These are phyloP conservation scores for Golubevia pallescens DNA, from an alignment of 1,284 basidiomycete species.

Conservation along the genomic window DNA sequence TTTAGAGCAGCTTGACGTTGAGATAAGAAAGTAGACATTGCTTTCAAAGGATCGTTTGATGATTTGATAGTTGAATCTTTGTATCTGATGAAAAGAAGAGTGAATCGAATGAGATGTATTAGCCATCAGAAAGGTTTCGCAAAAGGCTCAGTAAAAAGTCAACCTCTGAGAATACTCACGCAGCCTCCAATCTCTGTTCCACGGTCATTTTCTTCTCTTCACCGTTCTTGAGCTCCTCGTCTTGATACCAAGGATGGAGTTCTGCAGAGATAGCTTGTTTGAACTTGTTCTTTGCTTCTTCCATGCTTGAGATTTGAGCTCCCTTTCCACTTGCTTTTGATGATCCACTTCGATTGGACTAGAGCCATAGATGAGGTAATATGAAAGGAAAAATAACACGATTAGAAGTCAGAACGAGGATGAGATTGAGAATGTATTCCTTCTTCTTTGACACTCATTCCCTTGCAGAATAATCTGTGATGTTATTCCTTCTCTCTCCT, in stretches of 20 bases:
- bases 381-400: too few relatives aligned
- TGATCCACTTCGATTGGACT: too few relatives aligned
- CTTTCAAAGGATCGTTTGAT: conserved; percentile 40
- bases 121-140: too few relatives aligned
- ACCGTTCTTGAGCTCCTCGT: conserved; percentile 25
- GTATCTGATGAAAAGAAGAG: conserved; percentile 4
- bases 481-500: too few relatives aligned
- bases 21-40: conserved; percentile 25
- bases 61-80: conserved; percentile 31
- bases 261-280: conserved; percentile 11
- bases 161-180: conserved; percentile 11
- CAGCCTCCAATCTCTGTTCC: conserved; percentile 35
- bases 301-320: too few relatives aligned
- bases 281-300: neutral
- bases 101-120: neutral
- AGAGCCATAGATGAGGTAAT: too few relatives aligned
- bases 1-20: conserved; percentile 19
- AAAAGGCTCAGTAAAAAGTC: too few relatives aligned
- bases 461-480: too few relatives aligned
- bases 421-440: too few relatives aligned
- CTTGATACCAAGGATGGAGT: conserved; percentile 46
- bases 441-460: too few relatives aligned
- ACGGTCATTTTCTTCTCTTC: conserved; percentile 27
- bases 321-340: too few relatives aligned
- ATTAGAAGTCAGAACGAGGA: too few relatives aligned